Conservation (phyloP, 169 alveolate species). For the Amoebophrya sp. region DNA sequence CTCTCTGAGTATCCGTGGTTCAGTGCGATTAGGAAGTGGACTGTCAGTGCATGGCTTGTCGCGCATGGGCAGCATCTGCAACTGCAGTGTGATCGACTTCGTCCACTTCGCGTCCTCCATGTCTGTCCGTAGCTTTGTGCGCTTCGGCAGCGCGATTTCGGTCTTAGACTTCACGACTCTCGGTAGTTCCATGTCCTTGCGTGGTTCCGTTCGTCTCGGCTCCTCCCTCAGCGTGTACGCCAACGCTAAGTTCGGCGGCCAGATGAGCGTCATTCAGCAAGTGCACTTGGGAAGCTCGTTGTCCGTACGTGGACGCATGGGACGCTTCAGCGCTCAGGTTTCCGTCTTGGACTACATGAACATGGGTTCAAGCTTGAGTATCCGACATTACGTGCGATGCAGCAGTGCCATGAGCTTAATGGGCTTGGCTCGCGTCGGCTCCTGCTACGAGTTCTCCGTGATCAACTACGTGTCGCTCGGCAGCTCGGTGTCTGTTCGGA, state of each 20-base stretch:
- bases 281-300: background rate
- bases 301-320: background rate
- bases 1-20: background rate
- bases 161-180: background rate
- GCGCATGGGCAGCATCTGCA: constrained; percentile 6
- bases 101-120: background rate
- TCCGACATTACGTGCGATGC: background rate
- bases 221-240: background rate
- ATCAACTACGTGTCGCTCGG: background rate
- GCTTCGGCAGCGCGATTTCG: background rate
- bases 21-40: background rate
- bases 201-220: background rate
- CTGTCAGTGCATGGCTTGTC: constrained; percentile 39
- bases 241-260: constrained; percentile 2
- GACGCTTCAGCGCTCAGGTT: background rate
- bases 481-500: constrained; percentile 4
- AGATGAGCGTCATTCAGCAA: background rate
- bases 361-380: background rate
- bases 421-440: constrained; percentile 30
- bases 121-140: constrained; percentile 1
- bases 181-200: constrained; percentile 14
- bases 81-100: background rate
- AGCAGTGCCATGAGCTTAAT: background rate
- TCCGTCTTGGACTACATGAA: background rate
- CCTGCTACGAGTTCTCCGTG: constrained; percentile 19